A percentile compares a stretch with the other conserved stretches of the same genome.
These are phyloP conservation scores for Candida pseudofarinosa DNA, from an alignment of 805 yeast genomes.

Conservation along the genomic window DNA sequence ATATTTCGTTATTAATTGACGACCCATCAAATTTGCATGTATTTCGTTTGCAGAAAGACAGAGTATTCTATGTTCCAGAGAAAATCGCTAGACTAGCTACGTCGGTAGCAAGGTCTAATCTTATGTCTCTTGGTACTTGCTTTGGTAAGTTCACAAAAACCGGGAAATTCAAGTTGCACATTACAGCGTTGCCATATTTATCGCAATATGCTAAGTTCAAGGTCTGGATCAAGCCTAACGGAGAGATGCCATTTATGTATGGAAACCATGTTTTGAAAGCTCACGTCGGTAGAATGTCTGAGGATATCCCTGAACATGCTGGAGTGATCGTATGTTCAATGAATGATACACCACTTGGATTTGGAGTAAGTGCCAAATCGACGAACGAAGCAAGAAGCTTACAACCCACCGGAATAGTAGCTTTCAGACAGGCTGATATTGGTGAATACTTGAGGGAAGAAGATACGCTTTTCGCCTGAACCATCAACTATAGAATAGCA, in stretches of 20 bases:
- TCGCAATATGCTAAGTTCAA: constrained; percentile 89
- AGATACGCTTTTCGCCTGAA: constrained; percentile 86
- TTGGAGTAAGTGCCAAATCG: constrained; percentile 91
- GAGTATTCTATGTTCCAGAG: constrained; percentile 91
- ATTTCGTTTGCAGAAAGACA: constrained; percentile 90
- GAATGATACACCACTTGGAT: constrained; percentile 91
- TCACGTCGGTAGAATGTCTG: constrained; percentile 94
- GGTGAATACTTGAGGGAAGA: constrained; percentile 98
- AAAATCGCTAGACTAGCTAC: constrained; percentile 83
- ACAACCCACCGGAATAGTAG: constrained; percentile 92
- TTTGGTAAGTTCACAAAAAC: constrained; percentile 97
- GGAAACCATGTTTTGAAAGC: constrained; percentile 97
- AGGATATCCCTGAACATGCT: constrained; percentile 96
- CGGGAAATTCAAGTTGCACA: constrained; percentile 91
- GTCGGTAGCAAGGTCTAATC: constrained; percentile 78
- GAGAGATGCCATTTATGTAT: constrained; percentile 97
- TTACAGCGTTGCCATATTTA: constrained; percentile 80
- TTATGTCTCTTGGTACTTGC: constrained; percentile 92
- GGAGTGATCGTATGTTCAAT: constrained; percentile 90
- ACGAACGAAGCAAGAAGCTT: constrained; percentile 82
- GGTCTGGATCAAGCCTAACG: constrained; percentile 94
- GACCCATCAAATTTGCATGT: constrained; percentile 87
- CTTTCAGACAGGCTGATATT: constrained; percentile 94
- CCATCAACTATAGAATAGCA: not conserved
- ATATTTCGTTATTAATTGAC: constrained; percentile 82